phyloP scores from a whole-genome alignment of 192 early-diverging fungal genomes.

The Gryganskiella cystojenkinii region DNA sequence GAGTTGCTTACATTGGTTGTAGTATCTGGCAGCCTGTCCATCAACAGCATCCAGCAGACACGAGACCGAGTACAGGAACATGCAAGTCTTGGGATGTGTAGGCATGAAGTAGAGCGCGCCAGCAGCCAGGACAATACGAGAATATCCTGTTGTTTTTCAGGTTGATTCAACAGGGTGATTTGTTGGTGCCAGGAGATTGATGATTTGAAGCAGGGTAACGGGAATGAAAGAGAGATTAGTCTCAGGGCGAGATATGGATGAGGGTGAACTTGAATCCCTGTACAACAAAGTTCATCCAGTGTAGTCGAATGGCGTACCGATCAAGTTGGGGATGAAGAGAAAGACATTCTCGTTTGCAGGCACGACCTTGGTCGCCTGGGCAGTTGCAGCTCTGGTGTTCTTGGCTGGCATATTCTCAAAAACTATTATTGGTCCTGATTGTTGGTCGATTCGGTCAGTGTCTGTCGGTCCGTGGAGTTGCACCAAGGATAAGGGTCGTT shows the following conservation, averaged over 20 bases:
- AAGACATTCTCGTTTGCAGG: conserved; percentile 67
- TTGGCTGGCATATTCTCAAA: conserved; percentile 29
- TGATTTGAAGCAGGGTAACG: conserved; percentile 56
- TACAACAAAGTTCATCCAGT: conserved; percentile 28
- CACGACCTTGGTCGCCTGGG: conserved; percentile 22
- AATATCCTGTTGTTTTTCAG: conserved; percentile 79
- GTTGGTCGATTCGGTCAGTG: neutral
- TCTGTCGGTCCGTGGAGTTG: neutral
- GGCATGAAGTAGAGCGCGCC: conserved; percentile 84
- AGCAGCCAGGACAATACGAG: conserved; percentile 82
- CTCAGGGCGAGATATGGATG: neutral
- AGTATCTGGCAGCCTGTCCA: conserved; percentile 93
- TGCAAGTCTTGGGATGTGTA: conserved; percentile 73
- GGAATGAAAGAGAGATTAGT: conserved; percentile 11
- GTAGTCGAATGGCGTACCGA: conserved; percentile 62
- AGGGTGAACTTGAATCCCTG: neutral
- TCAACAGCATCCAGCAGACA: conserved; percentile 94
- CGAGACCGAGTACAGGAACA: conserved; percentile 86
- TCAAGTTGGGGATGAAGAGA: conserved; percentile 84
- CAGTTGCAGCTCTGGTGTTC: conserved; percentile 25
- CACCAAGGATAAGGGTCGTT: neutral
- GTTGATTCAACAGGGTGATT: conserved; percentile 1
- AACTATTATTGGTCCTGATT: too few relatives aligned
- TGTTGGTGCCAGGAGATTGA: neutral
- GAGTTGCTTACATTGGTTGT: conserved; percentile 81